Evolutionary conservation across 176 grass and related monocot species (phyloP).

Genomic region (Avena sativa): DNA sequence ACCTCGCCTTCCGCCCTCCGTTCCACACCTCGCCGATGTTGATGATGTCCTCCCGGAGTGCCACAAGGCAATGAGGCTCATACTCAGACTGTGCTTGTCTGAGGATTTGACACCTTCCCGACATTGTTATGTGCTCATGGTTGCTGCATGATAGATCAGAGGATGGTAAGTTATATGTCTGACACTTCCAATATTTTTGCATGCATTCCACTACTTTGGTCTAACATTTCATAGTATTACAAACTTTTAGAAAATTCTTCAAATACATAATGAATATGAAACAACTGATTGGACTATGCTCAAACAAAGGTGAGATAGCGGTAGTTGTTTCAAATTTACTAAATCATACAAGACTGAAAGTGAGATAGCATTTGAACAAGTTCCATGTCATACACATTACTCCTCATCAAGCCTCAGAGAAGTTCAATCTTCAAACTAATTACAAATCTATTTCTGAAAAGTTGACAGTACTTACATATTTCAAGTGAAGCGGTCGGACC

Average conservation of each 20-base stretch:
- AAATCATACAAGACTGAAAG: neutral
- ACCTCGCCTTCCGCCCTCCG: no score
- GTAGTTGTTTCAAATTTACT: neutral
- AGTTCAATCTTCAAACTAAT: neutral
- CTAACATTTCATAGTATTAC: neutral
- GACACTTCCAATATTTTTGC: neutral
- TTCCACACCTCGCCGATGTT: no score
- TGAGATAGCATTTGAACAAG: neutral
- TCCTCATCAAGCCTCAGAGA: neutral
- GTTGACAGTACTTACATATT: neutral
- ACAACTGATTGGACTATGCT: neutral
- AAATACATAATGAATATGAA: no score
- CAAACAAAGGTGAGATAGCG: neutral
- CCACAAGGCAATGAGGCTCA: conserved; percentile 81
- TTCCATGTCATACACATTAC: neutral
- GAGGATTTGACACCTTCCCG: conserved; percentile 71
- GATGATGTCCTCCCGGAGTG: conserved; percentile 43
- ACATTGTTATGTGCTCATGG: conserved; percentile 70
- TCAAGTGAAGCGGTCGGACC: neutral
- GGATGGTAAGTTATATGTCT: conserved; percentile 54
- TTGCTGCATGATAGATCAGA: conserved; percentile 78
- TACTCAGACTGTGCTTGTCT: conserved; percentile 68
- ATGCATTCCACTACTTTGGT: neutral
- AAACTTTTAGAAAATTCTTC: neutral
- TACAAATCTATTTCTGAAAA: neutral